Evolutionary conservation across 176 grass and related monocot species (phyloP).

Genomic region (Eleusine indica): DNA sequence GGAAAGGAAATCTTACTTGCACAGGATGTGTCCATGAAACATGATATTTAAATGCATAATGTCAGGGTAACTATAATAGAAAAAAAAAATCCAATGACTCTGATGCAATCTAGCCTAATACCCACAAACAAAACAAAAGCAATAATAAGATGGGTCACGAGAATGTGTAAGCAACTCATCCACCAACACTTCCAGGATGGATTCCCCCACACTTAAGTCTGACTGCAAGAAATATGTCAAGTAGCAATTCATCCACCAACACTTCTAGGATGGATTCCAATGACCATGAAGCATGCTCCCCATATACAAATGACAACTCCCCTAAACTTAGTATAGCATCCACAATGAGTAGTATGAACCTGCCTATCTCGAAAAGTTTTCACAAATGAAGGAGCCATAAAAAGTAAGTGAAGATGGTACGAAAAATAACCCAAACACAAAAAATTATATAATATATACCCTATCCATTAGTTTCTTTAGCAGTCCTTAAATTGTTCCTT

Average conservation of each 20-base stretch:
- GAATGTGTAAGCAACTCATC: not conserved
- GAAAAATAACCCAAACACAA: not conserved
- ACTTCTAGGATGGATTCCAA: too few species aligned
- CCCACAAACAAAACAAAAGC: not conserved
- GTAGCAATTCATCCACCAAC: not conserved
- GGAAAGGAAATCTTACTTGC: not conserved
- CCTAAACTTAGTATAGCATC: not conserved
- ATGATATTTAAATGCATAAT: slow-evolving; percentile 36
- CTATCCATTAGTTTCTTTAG: not conserved
- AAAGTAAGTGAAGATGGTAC: not conserved
- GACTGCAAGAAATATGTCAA: slow-evolving; percentile 1
- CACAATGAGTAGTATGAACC: slow-evolving; percentile 18
- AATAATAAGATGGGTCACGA: slow-evolving; percentile 4
- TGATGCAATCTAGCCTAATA: not conserved
- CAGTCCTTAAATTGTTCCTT: not conserved
- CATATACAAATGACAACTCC: slow-evolving; percentile 2
- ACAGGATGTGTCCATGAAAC: not conserved
- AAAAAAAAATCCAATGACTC: slow-evolving; percentile 4
- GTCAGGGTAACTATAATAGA: slow-evolving; percentile 4
- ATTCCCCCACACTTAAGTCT: slow-evolving; percentile 6
- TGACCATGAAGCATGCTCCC: not conserved
- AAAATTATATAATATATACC: not conserved
- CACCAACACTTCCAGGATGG: not conserved
- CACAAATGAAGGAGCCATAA: not conserved
- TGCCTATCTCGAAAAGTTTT: not conserved